phyloP scores from a whole-genome alignment of 2,329 filamentous ascomycete species.

The Alternaria consortialis region DNA sequence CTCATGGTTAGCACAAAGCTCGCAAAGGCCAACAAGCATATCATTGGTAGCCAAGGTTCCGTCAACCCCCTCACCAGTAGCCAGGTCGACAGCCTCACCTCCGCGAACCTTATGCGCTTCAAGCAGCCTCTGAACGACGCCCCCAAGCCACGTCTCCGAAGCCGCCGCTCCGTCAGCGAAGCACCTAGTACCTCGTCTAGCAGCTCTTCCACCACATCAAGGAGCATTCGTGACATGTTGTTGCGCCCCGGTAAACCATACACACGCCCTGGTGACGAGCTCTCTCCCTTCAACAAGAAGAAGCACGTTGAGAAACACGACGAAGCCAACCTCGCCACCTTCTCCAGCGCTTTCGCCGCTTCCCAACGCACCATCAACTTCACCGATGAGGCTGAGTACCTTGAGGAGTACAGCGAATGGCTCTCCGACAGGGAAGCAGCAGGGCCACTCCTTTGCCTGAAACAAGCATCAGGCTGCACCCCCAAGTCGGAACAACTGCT shows the following conservation, averaged over 20 bases:
- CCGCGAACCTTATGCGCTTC: constrained; percentile 28
- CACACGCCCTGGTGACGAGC: constrained; percentile 20
- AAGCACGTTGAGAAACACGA: constrained; percentile 23
- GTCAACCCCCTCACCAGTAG: constrained; percentile 6
- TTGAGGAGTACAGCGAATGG: constrained; percentile 23
- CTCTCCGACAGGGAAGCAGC: constrained; percentile 11
- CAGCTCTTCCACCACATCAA: constrained; percentile 25
- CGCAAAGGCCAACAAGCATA: background rate
- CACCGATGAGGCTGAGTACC: constrained; percentile 32
- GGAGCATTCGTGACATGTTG: constrained; percentile 36
- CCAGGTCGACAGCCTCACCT: constrained; percentile 16
- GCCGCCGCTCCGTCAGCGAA: constrained; percentile 9
- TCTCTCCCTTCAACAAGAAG: constrained; percentile 27
- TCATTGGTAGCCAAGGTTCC: constrained; percentile 9
- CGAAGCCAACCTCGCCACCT: constrained; percentile 26
- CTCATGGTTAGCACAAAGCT: background rate
- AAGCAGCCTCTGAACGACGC: constrained; percentile 27
- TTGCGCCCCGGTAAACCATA: constrained; percentile 33
- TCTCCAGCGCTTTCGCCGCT: constrained; percentile 24
- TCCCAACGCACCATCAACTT: constrained; percentile 38
- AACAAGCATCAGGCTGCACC: constrained; percentile 40
- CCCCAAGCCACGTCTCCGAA: constrained; percentile 23
- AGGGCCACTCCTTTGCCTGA: constrained; percentile 33
- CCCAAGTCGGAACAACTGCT: constrained; percentile 36
- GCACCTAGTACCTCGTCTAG: constrained; percentile 20